Evolutionary conservation across 768 basidiomycete species (phyloP).

Genomic region (Hericium rajendrae): DNA sequence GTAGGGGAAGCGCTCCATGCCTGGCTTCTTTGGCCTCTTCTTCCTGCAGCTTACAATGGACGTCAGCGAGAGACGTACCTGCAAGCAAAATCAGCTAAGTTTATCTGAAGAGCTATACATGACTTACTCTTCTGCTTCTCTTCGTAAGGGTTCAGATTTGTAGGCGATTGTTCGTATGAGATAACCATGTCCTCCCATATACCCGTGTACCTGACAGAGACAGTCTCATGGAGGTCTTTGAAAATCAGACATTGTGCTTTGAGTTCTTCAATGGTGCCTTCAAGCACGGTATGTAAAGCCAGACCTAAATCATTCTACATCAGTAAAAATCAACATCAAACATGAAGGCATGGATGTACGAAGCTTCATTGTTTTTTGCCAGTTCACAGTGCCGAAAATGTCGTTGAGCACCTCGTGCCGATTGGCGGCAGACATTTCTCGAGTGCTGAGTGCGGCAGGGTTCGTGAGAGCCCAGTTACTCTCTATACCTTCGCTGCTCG

Average conservation of each 20-base stretch:
- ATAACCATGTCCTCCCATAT: background rate
- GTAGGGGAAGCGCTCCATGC: background rate
- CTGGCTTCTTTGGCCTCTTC: background rate
- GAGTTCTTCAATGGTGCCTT: background rate
- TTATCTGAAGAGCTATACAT: background rate
- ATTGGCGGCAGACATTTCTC: conserved; percentile 9
- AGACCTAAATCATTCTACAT: background rate
- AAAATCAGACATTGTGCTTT: background rate
- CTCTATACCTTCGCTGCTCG: conserved; percentile 15
- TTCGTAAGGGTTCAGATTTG: background rate
- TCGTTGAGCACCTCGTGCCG: conserved; percentile 10
- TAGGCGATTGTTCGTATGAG: background rate
- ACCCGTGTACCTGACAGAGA: background rate
- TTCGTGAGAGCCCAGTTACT: conserved; percentile 11
- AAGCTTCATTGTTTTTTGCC: conserved; percentile 3
- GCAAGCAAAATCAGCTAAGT: background rate
- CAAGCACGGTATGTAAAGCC: background rate
- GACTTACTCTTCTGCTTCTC: background rate
- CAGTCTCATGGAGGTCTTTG: background rate
- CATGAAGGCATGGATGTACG: background rate
- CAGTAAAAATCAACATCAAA: background rate
- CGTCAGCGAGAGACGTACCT: background rate
- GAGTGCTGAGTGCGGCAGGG: background rate
- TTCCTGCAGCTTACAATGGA: background rate
- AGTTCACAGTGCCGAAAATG: conserved; percentile 8